Conservation (phyloP, 805 yeast genomes). For the Debaryomyces hansenii region DNA sequence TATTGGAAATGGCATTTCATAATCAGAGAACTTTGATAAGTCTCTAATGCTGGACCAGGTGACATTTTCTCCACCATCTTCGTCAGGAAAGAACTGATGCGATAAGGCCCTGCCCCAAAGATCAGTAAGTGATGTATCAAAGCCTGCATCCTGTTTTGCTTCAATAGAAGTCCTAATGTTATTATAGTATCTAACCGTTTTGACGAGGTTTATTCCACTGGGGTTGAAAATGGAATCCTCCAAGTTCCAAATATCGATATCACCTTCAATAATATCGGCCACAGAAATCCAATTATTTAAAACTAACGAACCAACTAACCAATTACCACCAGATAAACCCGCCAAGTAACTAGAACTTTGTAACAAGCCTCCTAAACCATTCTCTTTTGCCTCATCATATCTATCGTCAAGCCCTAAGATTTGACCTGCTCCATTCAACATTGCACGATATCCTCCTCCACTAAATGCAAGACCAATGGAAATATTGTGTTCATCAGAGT, state of each 20-base stretch:
- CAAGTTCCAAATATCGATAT: slow-evolving; percentile 62
- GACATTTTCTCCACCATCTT: slow-evolving; percentile 27
- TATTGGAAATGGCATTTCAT: slow-evolving; percentile 41
- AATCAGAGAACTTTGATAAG: slow-evolving; percentile 21
- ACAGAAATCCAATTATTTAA: slow-evolving; percentile 38
- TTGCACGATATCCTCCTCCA: slow-evolving; percentile 34
- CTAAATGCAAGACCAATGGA: slow-evolving; percentile 23
- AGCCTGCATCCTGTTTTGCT: slow-evolving; percentile 36
- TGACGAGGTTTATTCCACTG: slow-evolving; percentile 59
- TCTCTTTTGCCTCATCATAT: slow-evolving; percentile 22
- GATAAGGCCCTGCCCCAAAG: slow-evolving; percentile 41
- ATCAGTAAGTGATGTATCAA: slow-evolving; percentile 34
- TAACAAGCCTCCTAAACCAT: slow-evolving; percentile 41
- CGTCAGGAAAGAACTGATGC: slow-evolving; percentile 26
- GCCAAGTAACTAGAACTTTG: slow-evolving; percentile 39
- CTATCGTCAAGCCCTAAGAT: slow-evolving; percentile 39
- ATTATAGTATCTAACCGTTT: slow-evolving; percentile 51
- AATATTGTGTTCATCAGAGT: slow-evolving; percentile 23
- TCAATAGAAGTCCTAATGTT: slow-evolving; percentile 21
- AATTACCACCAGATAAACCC: slow-evolving; percentile 44
- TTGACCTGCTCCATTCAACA: slow-evolving; percentile 44
- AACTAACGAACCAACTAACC: slow-evolving; percentile 39
- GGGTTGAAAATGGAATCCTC: slow-evolving; percentile 59
- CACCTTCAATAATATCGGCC: slow-evolving; percentile 24
- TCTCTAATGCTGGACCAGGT: slow-evolving; percentile 32